Evolutionary conservation across 805 yeast species (phyloP), one percentile per base, ranked within the genome.

Genomic region (Maudiozyma pseudohumilis): DNA sequence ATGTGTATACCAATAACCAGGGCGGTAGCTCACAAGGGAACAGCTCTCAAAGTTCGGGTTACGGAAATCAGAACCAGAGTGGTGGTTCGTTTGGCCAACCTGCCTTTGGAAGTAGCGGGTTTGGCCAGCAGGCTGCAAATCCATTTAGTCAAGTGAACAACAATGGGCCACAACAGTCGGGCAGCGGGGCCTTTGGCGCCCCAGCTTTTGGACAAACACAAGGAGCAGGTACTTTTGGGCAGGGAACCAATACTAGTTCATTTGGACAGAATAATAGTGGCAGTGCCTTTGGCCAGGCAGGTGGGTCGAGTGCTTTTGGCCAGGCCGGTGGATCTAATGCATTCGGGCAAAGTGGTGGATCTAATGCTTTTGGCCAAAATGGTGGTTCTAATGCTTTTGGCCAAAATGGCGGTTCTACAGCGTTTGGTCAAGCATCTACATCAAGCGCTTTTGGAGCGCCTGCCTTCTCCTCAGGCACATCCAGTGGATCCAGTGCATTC

Each of bases 1-100:
- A 72, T 46, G 63, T 60, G 12, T 49, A 50, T 25, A 43, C 52
- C 6, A 48, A 35, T 17, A 30, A 26, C 11, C 40, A 42, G 12
- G 32, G 13, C 9, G 29, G 23, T 10, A 18, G 20, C 21, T 13
- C 31, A 8, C 35, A 32, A 35, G 41, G 34, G 2, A 28, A 21
- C 2, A 29, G 13, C 13, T 36, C 19, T 16, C 17, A 21, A 6
- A n/a, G 27, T 13, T 16, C 15, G 16, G 11, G 8, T 11, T 20
- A 37, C 37, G 23, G 30, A 8, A 28, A 16, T 36, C 32, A 30
- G 40, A 37, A 11, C 21, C 23, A 34, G 31, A 16, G n/a, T 22
- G 32, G 38, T 30, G 33, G 37, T n/a, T 21, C 34, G 13, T 15
- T 33, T 19, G 34, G 31, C 22, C 29, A 21, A 16, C 29, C 36